Percentiles rank a stretch among this genome's conserved stretches.
These are phyloP conservation scores for Aspergillus clavatus DNA, from an alignment of 2,329 filamentous ascomycete species.

Conservation along the genomic window DNA sequence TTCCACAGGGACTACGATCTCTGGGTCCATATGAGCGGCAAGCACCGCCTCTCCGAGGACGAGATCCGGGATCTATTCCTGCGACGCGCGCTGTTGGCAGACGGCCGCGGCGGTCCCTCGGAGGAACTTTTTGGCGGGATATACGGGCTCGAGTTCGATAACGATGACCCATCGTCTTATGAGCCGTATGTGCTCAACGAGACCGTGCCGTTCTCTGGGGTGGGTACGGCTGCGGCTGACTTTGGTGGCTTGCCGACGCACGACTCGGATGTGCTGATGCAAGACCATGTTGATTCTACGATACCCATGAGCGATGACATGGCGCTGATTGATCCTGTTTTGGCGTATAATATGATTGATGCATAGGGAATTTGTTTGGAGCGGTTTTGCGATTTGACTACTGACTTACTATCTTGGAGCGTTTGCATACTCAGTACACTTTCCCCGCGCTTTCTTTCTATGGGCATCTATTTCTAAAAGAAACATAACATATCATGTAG, in stretches of 20 bases:
- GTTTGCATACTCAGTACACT: background rate
- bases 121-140: slow-evolving; percentile 29
- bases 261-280: slow-evolving; percentile 25
- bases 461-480: too few relatives aligned
- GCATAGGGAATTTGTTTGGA: slow-evolving; percentile 8
- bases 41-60: slow-evolving; percentile 37
- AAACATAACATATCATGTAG: too few relatives aligned
- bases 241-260: background rate
- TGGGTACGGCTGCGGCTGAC: background rate
- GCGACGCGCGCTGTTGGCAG: slow-evolving; percentile 35
- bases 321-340: slow-evolving; percentile 33
- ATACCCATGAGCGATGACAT: slow-evolving; percentile 30
- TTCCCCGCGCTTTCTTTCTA: too few relatives aligned
- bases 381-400: background rate
- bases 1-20: slow-evolving; percentile 57
- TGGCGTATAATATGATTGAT: slow-evolving; percentile 29
- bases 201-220: background rate
- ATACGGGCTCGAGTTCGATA: slow-evolving; percentile 34
- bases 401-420: background rate
- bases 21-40: slow-evolving; percentile 50
- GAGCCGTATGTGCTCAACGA: slow-evolving; percentile 10
- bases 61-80: slow-evolving; percentile 39
- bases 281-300: slow-evolving; percentile 21
- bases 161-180: slow-evolving; percentile 15
- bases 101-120: slow-evolving; percentile 19